These are phyloP conservation scores for Mycosphaerelloides madeirae DNA, from an alignment of 2,329 filamentous ascomycete species.

Conservation along the genomic window DNA sequence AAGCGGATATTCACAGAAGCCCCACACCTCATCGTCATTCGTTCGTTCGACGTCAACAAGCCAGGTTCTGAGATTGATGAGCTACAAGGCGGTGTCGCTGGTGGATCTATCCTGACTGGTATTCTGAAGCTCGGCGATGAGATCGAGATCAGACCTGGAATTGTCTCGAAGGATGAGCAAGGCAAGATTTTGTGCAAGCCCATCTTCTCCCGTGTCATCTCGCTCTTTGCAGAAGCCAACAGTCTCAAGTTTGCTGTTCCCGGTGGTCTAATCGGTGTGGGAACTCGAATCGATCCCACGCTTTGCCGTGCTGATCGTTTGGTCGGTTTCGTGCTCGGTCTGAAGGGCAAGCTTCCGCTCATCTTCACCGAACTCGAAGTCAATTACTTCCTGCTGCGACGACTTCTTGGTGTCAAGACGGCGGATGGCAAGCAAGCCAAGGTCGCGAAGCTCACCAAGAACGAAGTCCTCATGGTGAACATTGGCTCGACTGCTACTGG, in stretches of 20 bases:
- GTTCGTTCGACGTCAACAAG: constrained; percentile 99
- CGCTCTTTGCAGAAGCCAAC: constrained; percentile 95
- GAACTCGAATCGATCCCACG: constrained; percentile 94
- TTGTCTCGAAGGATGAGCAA: constrained; percentile 89
- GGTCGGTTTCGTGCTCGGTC: constrained; percentile 93
- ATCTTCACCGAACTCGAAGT: constrained; percentile 99
- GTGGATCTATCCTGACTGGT: constrained; percentile 93
- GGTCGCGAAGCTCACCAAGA: constrained; percentile 96
- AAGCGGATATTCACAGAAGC: constrained; percentile 84
- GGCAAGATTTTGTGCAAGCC: constrained; percentile 94
- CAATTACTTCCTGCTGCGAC: constrained; percentile 96
- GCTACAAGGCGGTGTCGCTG: constrained; percentile 95
- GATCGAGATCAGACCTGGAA: constrained; percentile 98
- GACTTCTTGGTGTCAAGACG: constrained; percentile 92
- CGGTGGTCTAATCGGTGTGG: constrained; percentile 95
- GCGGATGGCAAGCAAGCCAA: constrained; percentile 99
- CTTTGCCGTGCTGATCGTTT: constrained; percentile 98
- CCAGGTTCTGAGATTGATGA: constrained; percentile 98
- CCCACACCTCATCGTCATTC: constrained; percentile 98
- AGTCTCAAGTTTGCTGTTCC: constrained; percentile 97
- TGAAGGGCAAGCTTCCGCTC: constrained; percentile 86
- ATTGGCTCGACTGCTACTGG: constrained; percentile 96
- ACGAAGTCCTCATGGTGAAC: constrained; percentile 99
- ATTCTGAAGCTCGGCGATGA: constrained; percentile 96
- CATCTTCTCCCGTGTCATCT: constrained; percentile 92